Evolutionary conservation across 352 stramenopile species (phyloP), one percentile per base, ranked within the genome.

Genomic region (Phytopythium sindhum): DNA sequence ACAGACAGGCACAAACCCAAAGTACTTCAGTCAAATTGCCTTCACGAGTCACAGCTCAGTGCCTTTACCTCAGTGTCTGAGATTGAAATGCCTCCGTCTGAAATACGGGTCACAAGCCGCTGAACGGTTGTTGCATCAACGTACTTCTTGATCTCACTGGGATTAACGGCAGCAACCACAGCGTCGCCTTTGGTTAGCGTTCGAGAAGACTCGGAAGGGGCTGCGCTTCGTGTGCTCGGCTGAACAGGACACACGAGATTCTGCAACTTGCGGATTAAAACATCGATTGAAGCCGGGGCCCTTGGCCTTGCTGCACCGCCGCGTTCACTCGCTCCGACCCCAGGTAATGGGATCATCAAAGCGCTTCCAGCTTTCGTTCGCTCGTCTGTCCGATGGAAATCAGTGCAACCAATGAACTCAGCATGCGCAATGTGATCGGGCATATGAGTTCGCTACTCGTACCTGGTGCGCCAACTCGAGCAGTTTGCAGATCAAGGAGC

Each of bases 401-500:
- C 17, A 50, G 24, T 12, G n/a, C 48, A 21, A 55, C 4, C 24
- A 37, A 53, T 19, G n/a, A 9, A 0, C 12, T 37, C 14, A 55
- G 24, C 8, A 6, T 37, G 2, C 9, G 3, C 23, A 9, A 37
- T 19, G 21, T 37, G 14, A 48, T 42, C 33, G 33, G 7, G 2
- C 33, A 39, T 15, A 15, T 11, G 14, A 39, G 7, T 39, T 6
- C 33, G 33, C 33, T 39, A 39, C 19, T 24, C 50, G 8, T 61
- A 81, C 75, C 68, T 63, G 53, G 19, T 4, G 39, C 35, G 61
- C 55, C 54, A 2, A 75, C 58, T 15, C 73, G 70, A 54, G 65
- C 68, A 31, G 72, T 56, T 29, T 83, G 75, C 14, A 77, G 72
- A 28, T 89, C 76, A 54, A 81, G 67, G 10, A 78, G 70, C 3